These are phyloP conservation scores for Pestalotiopsis sp. DNA, from an alignment of 2,329 filamentous ascomycete genomes.

Conservation along the genomic window DNA sequence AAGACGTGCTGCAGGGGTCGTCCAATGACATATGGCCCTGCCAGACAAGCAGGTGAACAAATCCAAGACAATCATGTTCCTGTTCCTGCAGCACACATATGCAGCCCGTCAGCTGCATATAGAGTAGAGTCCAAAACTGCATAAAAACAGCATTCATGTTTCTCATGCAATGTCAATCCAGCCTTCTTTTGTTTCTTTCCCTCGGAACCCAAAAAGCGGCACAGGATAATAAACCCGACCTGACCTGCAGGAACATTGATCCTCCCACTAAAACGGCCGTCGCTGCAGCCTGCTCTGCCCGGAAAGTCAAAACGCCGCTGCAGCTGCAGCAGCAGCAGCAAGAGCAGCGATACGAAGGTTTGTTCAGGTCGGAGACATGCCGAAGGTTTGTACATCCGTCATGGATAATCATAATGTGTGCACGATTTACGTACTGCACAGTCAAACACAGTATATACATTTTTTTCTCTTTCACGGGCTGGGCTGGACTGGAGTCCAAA, in stretches of 20 bases:
- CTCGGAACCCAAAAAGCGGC: neutral
- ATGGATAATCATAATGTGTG: neutral
- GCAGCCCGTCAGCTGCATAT: neutral
- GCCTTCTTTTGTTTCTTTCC: neutral
- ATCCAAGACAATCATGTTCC: neutral
- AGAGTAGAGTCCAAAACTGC: constrained; percentile 7
- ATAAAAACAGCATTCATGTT: neutral
- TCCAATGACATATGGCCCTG: constrained; percentile 7
- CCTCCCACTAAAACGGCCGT: neutral
- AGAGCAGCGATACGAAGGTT: constrained; percentile 3
- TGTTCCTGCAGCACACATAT: constrained; percentile 6
- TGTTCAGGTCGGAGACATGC: constrained; percentile 1
- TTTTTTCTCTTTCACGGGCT: neutral
- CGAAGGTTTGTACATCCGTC: constrained; percentile 4
- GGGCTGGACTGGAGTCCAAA: neutral
- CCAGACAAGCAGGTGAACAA: neutral
- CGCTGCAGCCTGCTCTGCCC: neutral
- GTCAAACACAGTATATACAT: neutral
- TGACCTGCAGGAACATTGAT: neutral
- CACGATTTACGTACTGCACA: constrained; percentile 1
- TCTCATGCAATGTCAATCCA: neutral
- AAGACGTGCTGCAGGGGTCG: constrained; percentile 3
- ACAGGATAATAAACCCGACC: neutral
- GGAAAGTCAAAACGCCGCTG: neutral
- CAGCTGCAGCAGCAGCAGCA: too few relatives aligned